phyloP scores from a whole-genome alignment of 371 early-diverging fungal genomes.

The Apophysomyces sp. region DNA sequence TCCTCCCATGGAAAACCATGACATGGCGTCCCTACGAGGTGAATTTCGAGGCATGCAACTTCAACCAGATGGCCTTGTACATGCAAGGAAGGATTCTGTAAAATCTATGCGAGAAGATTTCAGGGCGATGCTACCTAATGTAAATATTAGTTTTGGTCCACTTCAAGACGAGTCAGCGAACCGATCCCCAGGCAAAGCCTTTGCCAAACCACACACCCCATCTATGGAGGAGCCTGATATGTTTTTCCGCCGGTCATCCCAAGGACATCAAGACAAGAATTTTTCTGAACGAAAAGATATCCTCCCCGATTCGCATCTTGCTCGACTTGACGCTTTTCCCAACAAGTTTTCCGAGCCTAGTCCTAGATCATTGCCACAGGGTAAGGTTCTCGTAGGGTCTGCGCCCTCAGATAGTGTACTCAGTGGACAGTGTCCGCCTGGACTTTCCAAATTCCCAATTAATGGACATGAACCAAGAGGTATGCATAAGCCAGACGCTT shows the following conservation, averaged over 20 bases:
- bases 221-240: neutral
- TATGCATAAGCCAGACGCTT: neutral
- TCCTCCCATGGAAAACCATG: constrained; percentile 6
- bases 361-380: neutral
- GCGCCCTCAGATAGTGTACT: neutral
- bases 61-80: constrained; percentile 2
- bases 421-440: neutral
- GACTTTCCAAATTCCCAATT: neutral
- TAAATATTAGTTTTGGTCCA: constrained; percentile 65
- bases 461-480: neutral
- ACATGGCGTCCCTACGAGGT: constrained; percentile 1
- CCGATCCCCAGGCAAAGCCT: neutral
- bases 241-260: neutral
- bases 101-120: constrained; percentile 58
- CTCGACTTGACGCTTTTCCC: neutral
- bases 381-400: neutral
- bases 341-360: neutral
- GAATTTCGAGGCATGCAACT: constrained; percentile 4
- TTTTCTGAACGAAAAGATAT: neutral
- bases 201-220: constrained; percentile 10
- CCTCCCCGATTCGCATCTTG: neutral
- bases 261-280: neutral
- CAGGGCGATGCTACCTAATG: constrained; percentile 68
- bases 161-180: constrained; percentile 24
- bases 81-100: constrained; percentile 10